A percentile compares a stretch with the other conserved stretches of the same genome.
These are phyloP conservation scores for Dothistroma septosporum DNA, from an alignment of 2,329 filamentous ascomycete genomes.

Conservation along the genomic window DNA sequence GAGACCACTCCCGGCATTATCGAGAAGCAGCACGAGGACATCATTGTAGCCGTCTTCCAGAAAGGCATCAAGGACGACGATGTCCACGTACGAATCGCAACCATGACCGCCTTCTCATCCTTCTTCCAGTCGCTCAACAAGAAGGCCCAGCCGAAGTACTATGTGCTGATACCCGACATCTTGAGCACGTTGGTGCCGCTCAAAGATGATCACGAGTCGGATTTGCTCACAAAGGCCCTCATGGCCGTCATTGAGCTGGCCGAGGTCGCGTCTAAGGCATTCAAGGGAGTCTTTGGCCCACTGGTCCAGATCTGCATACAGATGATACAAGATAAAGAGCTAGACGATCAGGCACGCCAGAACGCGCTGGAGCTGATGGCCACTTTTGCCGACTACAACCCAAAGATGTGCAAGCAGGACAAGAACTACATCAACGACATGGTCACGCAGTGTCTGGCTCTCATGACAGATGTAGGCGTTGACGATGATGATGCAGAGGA, in stretches of 20 bases:
- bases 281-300: constrained; percentile 88
- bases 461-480: constrained; percentile 94
- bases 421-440: constrained; percentile 88
- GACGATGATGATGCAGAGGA: constrained; percentile 94
- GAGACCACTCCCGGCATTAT: constrained; percentile 93
- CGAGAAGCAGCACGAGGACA: constrained; percentile 88
- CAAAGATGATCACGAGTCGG: constrained; percentile 85
- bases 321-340: constrained; percentile 92
- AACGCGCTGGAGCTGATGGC: constrained; percentile 97
- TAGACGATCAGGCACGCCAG: constrained; percentile 83
- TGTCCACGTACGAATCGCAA: constrained; percentile 80
- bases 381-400: constrained; percentile 92
- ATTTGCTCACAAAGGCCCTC: constrained; percentile 84
- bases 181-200: constrained; percentile 92
- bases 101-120: constrained; percentile 93
- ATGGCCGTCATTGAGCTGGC: constrained; percentile 90
- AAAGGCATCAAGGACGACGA: constrained; percentile 89
- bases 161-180: constrained; percentile 78
- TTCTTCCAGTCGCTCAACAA: constrained; percentile 91
- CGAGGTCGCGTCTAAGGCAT: constrained; percentile 95
- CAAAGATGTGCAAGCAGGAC: constrained; percentile 93
- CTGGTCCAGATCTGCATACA: constrained; percentile 89
- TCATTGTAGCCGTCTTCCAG: constrained; percentile 82
- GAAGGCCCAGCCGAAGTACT: constrained; percentile 86
- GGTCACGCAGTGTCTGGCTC: constrained; percentile 94